Conservation (phyloP, 2,329 filamentous ascomycete genomes). For the Dactylellina sp. region DNA sequence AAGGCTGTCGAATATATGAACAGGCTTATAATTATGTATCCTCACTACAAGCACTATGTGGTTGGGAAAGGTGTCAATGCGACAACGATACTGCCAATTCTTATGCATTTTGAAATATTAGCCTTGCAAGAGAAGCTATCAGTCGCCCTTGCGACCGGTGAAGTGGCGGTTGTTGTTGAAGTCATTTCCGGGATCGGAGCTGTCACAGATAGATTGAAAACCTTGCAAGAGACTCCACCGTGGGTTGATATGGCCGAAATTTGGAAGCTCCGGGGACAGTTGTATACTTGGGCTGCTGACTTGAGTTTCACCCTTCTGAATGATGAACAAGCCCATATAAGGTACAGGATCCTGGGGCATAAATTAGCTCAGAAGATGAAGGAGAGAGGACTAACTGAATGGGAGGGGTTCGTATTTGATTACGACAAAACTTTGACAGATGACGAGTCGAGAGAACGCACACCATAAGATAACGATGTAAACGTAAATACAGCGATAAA, state of each 20-base stretch:
- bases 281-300: constrained; percentile 59
- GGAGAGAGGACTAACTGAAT: constrained; percentile 28
- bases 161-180: constrained; percentile 8
- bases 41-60: constrained; percentile 56
- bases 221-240: constrained; percentile 58
- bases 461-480: constrained; percentile 4
- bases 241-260: constrained; percentile 58
- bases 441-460: constrained; percentile 4
- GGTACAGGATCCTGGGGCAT: constrained; percentile 34
- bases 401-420: constrained; percentile 42
- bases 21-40: constrained; percentile 58
- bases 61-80: constrained; percentile 50
- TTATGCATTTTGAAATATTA: constrained; percentile 54
- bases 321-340: constrained; percentile 24
- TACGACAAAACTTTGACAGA: constrained; percentile 21
- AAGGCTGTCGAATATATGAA: constrained; percentile 59
- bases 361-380: constrained; percentile 48
- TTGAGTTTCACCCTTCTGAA: constrained; percentile 43
- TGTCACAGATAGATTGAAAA: constrained; percentile 57
- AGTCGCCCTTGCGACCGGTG: constrained; percentile 12
- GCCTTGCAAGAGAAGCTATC: constrained; percentile 48
- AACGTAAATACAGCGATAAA: neutral
- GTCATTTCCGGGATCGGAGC: constrained; percentile 48
- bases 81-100: constrained; percentile 51
- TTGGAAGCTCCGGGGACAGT: constrained; percentile 59